phyloP scores from a whole-genome alignment of 148 eudicot species.

The Polygonum aviculare region DNA sequence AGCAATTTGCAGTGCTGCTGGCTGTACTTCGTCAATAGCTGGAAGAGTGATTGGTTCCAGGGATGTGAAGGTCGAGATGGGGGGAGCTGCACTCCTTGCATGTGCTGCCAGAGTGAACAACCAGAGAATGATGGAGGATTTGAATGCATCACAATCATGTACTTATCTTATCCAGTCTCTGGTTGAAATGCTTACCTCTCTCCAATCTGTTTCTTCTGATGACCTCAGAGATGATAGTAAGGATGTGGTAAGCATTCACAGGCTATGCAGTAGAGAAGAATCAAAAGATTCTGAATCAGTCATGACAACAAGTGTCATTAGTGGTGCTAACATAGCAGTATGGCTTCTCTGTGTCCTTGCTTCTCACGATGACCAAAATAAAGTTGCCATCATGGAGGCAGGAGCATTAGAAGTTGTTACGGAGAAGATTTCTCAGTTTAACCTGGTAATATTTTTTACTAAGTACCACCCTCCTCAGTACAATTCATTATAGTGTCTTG shows the following conservation, averaged over 20 bases:
- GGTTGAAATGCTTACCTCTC: slow-evolving; percentile 55
- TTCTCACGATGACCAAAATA: slow-evolving; percentile 56
- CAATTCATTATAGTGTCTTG: neutral
- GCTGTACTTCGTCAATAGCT: slow-evolving; percentile 71
- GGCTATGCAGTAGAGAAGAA: slow-evolving; percentile 35
- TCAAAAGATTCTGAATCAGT: slow-evolving; percentile 22
- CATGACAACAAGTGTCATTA: slow-evolving; percentile 37
- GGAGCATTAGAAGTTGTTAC: slow-evolving; percentile 80
- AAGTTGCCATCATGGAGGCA: slow-evolving; percentile 71
- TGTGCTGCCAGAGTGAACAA: slow-evolving; percentile 76
- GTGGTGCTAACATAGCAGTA: slow-evolving; percentile 58
- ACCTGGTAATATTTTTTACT: slow-evolving; percentile 41
- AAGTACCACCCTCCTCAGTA: neutral
- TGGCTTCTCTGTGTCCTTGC: slow-evolving; percentile 91
- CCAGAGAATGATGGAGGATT: slow-evolving; percentile 57
- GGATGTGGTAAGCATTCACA: slow-evolving; percentile 50
- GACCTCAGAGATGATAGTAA: slow-evolving; percentile 28
- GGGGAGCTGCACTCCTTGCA: slow-evolving; percentile 84
- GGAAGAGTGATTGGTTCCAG: slow-evolving; percentile 62
- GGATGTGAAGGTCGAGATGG: slow-evolving; percentile 53
- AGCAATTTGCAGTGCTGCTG: slow-evolving; percentile 47
- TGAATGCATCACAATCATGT: slow-evolving; percentile 44
- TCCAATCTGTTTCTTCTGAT: slow-evolving; percentile 26
- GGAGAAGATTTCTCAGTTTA: slow-evolving; percentile 56
- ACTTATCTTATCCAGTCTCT: slow-evolving; percentile 64